These are phyloP conservation scores for Hypomyces rosellus DNA, from an alignment of 2,329 filamentous ascomycete genomes.

Conservation along the genomic window DNA sequence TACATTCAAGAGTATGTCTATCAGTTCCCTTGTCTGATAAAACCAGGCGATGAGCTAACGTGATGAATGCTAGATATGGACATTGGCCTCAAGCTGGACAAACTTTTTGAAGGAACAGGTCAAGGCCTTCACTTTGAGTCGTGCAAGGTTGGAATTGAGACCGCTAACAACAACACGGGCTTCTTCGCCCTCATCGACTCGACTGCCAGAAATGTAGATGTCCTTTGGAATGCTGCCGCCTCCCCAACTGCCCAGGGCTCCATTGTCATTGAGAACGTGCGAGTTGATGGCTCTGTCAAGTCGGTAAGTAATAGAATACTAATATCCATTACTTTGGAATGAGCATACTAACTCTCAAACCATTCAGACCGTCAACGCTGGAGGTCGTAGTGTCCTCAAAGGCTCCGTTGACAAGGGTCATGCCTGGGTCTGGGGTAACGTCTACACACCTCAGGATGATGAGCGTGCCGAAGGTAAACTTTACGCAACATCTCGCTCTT, in stretches of 20 bases:
- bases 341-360: neutral
- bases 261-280: constrained; percentile 24
- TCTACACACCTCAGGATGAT: constrained; percentile 8
- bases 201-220: constrained; percentile 21
- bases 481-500: constrained; percentile 10
- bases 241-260: constrained; percentile 21
- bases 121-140: constrained; percentile 22
- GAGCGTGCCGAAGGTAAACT: constrained; percentile 14
- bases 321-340: neutral
- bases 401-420: constrained; percentile 12
- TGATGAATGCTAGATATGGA: constrained; percentile 7
- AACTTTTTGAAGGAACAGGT: constrained; percentile 22
- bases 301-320: constrained; percentile 12
- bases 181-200: constrained; percentile 25
- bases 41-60: neutral
- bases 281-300: constrained; percentile 19
- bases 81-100: constrained; percentile 23
- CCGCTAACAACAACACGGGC: constrained; percentile 19
- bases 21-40: neutral
- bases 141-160: constrained; percentile 25
- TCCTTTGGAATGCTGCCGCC: constrained; percentile 19
- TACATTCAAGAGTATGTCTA: constrained; percentile 21
- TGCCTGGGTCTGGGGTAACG: constrained; percentile 16
- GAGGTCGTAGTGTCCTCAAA: constrained; percentile 20
- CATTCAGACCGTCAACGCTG: constrained; percentile 24